These are phyloP conservation scores for Solanum ossicruentum DNA, from an alignment of 257 asterid genomes.

Conservation along the genomic window DNA sequence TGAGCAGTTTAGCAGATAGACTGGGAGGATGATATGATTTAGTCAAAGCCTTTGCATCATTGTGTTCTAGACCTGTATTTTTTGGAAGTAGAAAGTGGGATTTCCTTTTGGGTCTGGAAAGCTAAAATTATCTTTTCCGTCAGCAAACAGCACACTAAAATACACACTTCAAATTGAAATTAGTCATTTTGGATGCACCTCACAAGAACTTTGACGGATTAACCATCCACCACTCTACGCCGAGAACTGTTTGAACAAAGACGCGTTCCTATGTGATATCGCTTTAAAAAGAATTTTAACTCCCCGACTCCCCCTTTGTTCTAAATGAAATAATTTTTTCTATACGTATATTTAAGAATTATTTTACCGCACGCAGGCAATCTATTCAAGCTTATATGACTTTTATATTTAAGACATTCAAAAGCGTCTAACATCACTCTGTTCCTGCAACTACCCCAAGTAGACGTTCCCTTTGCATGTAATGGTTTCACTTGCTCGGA, in stretches of 20 bases:
- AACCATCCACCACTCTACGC: background rate
- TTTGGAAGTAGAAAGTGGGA: background rate
- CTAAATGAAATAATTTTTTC: too few relatives aligned
- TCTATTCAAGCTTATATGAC: background rate
- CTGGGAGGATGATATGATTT: background rate
- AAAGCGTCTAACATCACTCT: background rate
- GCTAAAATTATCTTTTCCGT: background rate
- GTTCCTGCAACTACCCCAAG: background rate
- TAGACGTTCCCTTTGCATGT: background rate
- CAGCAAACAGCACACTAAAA: background rate
- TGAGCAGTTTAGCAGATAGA: background rate
- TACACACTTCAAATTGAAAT: background rate
- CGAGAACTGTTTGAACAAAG: background rate
- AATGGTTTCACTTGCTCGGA: constrained; percentile 43
- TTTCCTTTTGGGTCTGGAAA: background rate
- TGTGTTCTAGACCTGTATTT: background rate
- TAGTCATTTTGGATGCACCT: background rate
- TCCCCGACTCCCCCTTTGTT: too few relatives aligned
- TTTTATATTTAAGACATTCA: background rate
- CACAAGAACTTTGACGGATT: background rate
- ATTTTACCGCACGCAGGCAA: background rate
- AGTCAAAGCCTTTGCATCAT: background rate
- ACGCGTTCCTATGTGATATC: background rate
- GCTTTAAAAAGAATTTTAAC: too few relatives aligned
- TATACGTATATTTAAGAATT: too few relatives aligned